Evolutionary conservation across 2,329 filamentous ascomycete genomes (phyloP), one percentile per base, ranked within the genome.

Genomic region (Phialophora macrospora): DNA sequence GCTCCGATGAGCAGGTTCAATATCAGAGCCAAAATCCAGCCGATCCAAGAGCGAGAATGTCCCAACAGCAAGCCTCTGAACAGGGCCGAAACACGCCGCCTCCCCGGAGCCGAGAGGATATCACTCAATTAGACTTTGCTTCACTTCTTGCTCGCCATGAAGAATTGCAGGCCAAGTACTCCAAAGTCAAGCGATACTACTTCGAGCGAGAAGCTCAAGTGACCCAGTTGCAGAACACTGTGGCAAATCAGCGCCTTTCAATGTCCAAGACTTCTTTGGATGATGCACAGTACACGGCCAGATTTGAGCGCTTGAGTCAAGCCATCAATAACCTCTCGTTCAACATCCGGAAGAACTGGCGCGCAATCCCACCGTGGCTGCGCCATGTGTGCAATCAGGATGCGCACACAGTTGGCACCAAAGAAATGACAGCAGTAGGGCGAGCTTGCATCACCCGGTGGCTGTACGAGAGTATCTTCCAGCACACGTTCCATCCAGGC

Each of bases 361-460:
- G 87, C 68, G 82, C 83, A 38, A 84, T 98, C 62, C 95, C 95
- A 0, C 76, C 83, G 5, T 98, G 93, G 92, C 82, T 99, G 52
- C 85, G 88, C 62, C 84, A 84, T 26, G 91, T 88, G 62, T 91
- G 96, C 70, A 97, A 94, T 76, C 84, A 90, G 60, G 93, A 96
- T 73, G 94, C 93, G 0, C 84, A 96, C 61, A 87, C 89, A 73
- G 92, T 90, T 9, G 95, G 93, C 67, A 96, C 93, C 75, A 93
- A 97, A 77, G 95, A 99, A 78, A 99, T 99, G 95, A 98, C 93
- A 6, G 93, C 93, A 4, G 90, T 96, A 26, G 95, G 95, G 17
- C 88, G 94, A 61, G 93, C 94, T 12, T 88, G 93, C 70, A 93
- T 99, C 72, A 91, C 91, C 30, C 87, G 89, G 66, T 99, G 94